phyloP scores from a whole-genome alignment of 2,329 filamentous ascomycete genomes.

The Lasiodiplodia gonubiensis region DNA sequence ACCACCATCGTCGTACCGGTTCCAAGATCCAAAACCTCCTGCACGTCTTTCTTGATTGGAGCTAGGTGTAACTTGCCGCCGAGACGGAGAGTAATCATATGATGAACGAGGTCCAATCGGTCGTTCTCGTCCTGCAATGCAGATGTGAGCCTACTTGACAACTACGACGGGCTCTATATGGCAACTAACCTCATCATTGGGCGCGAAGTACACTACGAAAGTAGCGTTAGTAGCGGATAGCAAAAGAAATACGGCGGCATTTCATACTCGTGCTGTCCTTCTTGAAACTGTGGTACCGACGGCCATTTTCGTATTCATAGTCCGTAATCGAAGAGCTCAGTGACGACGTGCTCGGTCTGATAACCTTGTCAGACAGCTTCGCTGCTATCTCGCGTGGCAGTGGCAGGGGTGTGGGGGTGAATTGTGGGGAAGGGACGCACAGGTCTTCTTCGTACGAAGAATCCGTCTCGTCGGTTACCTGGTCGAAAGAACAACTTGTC shows the following conservation, averaged over 20 bases:
- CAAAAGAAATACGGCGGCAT: too few species aligned
- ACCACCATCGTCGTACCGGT: conserved; percentile 19
- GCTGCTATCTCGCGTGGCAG: background rate
- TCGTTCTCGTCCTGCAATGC: conserved; percentile 7
- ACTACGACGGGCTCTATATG: background rate
- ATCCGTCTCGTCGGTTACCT: conserved; percentile 6
- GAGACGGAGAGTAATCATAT: conserved; percentile 12
- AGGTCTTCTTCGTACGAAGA: background rate
- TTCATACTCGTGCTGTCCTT: background rate
- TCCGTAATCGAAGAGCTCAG: conserved; percentile 8
- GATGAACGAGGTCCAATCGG: conserved; percentile 22
- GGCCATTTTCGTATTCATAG: conserved; percentile 28
- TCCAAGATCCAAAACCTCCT: conserved; percentile 35
- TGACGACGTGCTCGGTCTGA: conserved; percentile 4
- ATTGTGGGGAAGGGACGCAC: conserved; percentile 10
- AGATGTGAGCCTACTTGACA: background rate
- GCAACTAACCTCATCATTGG: background rate
- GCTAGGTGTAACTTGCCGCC: conserved; percentile 32
- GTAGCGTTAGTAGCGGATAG: background rate
- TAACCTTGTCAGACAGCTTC: background rate
- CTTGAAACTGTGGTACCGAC: conserved; percentile 40
- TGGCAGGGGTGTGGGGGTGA: background rate
- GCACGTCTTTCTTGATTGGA: conserved; percentile 28
- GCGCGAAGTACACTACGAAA: background rate
- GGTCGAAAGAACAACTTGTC: background rate